Conservation (phyloP, 331 rosid species). For the Cucumis variabilis region DNA sequence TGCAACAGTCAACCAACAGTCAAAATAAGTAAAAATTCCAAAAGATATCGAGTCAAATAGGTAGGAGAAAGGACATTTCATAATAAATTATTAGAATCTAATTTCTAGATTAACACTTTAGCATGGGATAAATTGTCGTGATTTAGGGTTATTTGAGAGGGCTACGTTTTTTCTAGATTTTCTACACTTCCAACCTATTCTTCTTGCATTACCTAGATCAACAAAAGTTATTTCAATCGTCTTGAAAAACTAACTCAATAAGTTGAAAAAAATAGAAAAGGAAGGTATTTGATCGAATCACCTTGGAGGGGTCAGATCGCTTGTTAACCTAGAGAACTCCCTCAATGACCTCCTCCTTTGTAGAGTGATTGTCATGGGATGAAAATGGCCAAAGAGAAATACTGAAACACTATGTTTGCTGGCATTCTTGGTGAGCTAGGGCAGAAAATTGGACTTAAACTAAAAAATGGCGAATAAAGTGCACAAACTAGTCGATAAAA, state of each 20-base stretch:
- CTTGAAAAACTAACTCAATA: not conserved
- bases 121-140: too few species aligned
- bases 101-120: too few species aligned
- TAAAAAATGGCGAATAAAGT: conserved; percentile 85
- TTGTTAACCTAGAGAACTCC: conserved; percentile 86
- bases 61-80: too few species aligned
- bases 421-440: conserved; percentile 39
- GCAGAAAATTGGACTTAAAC: conserved; percentile 55
- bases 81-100: too few species aligned
- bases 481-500: too few species aligned
- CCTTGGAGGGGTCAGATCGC: conserved; percentile 83
- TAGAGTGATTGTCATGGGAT: conserved; percentile 77
- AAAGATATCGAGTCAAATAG: not conserved
- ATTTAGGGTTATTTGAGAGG: too few species aligned
- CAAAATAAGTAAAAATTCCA: not conserved
- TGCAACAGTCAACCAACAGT: not conserved
- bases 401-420: not conserved
- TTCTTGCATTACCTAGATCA: not conserved
- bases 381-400: conserved; percentile 65
- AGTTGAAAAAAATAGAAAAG: not conserved
- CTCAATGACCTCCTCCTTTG: conserved; percentile 71
- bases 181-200: not conserved
- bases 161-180: too few species aligned
- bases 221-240: not conserved
- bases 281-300: too few species aligned